Evolutionary conservation across 148 eudicot species (phyloP).

Genomic region (Fagopyrum esculentum): DNA sequence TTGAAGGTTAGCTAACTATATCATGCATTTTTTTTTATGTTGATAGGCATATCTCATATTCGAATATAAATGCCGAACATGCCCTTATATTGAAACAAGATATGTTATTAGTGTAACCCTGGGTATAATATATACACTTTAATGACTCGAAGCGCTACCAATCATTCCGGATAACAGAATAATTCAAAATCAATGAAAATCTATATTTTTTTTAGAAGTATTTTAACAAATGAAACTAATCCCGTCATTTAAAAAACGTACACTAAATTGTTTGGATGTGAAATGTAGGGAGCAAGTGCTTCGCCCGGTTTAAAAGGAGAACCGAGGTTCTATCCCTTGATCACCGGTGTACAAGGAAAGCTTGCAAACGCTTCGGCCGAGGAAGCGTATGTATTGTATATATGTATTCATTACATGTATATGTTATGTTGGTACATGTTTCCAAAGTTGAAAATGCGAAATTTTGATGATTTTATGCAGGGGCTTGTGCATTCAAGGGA

Average conservation of each 20-base stretch:
- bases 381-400: conserved; percentile 23
- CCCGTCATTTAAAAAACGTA: too few relatives aligned
- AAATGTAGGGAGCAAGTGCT: conserved; percentile 45
- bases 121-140: too few relatives aligned
- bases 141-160: too few relatives aligned
- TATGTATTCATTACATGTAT: background rate
- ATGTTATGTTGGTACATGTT: too few relatives aligned
- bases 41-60: background rate
- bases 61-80: too few relatives aligned
- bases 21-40: background rate
- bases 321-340: conserved; percentile 27
- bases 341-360: conserved; percentile 37
- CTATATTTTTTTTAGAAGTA: too few relatives aligned
- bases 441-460: background rate
- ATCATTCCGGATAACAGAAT: too few relatives aligned
- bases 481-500: conserved; percentile 26
- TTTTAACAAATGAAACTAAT: too few relatives aligned
- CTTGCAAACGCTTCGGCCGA: conserved; percentile 27
- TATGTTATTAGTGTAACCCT: too few relatives aligned
- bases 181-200: too few relatives aligned
- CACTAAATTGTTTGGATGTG: background rate
- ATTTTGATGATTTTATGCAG: conserved; percentile 29
- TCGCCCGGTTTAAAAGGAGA: conserved; percentile 27
- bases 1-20: conserved; percentile 23
- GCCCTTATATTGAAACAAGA: too few relatives aligned